Evolutionary conservation across 441 rosid genomes (phyloP), one percentile per base, ranked within the genome.

Genomic region (Erodium texanum): DNA sequence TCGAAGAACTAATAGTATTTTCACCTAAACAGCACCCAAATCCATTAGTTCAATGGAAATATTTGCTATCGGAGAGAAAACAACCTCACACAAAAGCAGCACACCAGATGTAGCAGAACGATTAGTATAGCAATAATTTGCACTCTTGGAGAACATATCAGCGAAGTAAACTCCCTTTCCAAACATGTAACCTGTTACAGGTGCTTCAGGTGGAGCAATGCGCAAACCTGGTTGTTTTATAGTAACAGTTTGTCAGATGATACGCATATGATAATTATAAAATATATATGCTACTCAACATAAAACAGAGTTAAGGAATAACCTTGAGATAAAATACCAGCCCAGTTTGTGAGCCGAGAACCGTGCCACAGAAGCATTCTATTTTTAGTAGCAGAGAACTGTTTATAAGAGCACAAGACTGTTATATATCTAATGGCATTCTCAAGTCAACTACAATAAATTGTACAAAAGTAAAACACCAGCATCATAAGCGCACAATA

Each of bases 151-250:
- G 90, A 93, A 93, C 96, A 93, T 89, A 75, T 93, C 98, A 16
- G 96, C 95, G 70, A 93, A 93, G 82, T 93, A 93, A 77, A 93
- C 95, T 36, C 96, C 98, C 82, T 93, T 93, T 11, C 98, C 98
- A 70, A 90, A 93, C 96, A 86, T 87, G 84, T 93, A 90, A 65
- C 96, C 96, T 15, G 91, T 83, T 68, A 72, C 87, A 43, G 98
- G 97, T 43, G 97, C 96, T 82, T 93, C 97, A 38, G 96, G 97
- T 32, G 97, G 97, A 74, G 98, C 97, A 79, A 93, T 90, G 52
- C 96, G 85, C 79, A 93, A 77, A 62, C 98, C 97, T 93, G 84
- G 76, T 36, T 70, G 24, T 77, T 34, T 34, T 34, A 34, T 34
- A 10, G 38, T 34, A 34, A 7, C 6, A 34, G 38, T 34, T 34